phyloP scores from a whole-genome alignment of 2,329 filamentous ascomycete genomes.

The Pseudopithomyces maydicus region DNA sequence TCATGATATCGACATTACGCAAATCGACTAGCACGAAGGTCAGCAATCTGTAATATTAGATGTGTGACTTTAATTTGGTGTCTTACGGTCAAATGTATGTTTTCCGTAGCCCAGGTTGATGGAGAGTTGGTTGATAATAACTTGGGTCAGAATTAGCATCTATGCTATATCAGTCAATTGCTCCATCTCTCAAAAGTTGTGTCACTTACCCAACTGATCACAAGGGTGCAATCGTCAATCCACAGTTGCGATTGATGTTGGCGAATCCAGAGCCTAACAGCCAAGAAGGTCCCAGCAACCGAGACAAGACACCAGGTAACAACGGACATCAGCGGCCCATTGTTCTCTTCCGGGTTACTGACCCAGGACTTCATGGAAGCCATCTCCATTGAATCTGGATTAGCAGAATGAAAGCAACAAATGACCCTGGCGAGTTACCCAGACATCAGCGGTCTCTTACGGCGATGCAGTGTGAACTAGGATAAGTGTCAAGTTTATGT shows the following conservation, averaged over 20 bases:
- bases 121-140: conserved; percentile 16
- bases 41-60: not conserved
- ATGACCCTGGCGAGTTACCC: no score
- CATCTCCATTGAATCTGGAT: not conserved
- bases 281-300: conserved; percentile 12
- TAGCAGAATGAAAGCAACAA: not conserved
- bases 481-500: not conserved
- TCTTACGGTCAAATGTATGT: conserved; percentile 17
- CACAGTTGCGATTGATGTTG: conserved; percentile 17
- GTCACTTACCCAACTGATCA: conserved; percentile 17
- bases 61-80: not conserved
- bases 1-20: conserved; percentile 10
- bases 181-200: not conserved
- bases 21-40: conserved; percentile 8
- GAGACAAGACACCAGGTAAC: conserved; percentile 14
- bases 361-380: conserved; percentile 8
- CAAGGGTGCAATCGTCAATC: conserved; percentile 16
- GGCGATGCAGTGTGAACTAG: not conserved
- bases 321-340: conserved; percentile 16
- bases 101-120: conserved; percentile 18
- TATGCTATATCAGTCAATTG: conserved; percentile 4
- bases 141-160: conserved; percentile 16
- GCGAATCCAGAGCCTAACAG: conserved; percentile 14
- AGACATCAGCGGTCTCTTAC: no score
- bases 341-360: conserved; percentile 13